These are phyloP conservation scores for Rhipidocladum racemiflorum DNA, from an alignment of 176 grass and related monocot genomes.

Conservation along the genomic window DNA sequence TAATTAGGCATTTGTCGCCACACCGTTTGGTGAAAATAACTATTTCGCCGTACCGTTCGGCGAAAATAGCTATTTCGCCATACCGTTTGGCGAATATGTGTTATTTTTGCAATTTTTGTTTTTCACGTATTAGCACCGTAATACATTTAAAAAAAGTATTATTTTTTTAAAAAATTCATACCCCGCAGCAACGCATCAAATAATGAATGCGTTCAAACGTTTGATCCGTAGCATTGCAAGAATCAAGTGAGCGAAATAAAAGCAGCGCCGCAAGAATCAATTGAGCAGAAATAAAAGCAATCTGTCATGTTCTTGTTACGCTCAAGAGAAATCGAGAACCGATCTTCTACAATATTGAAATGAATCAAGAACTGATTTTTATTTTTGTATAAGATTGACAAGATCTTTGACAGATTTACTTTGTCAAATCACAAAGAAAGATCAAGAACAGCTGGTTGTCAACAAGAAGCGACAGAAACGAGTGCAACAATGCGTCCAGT, in stretches of 20 bases:
- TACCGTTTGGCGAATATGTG: too few species aligned
- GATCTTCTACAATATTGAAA: background rate
- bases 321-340: background rate
- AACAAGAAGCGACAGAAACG: background rate
- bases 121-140: too few species aligned
- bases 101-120: too few species aligned
- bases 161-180: too few species aligned
- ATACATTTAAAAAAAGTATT: too few species aligned
- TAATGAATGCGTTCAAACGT: background rate
- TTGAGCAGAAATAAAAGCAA: background rate
- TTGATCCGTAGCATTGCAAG: background rate
- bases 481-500: too few species aligned
- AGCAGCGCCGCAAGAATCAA: background rate
- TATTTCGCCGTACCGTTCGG: too few species aligned
- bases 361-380: background rate
- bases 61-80: too few species aligned
- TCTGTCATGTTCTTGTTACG: background rate
- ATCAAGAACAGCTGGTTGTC: background rate
- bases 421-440: background rate
- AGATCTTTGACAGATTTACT: background rate
- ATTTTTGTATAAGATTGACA: background rate
- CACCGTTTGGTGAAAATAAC: too few species aligned
- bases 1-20: too few species aligned
- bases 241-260: background rate
- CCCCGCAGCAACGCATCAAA: background rate